Evolutionary conservation across 208 protist genomes (phyloP).

Genomic region (Leishmania arabica): DNA sequence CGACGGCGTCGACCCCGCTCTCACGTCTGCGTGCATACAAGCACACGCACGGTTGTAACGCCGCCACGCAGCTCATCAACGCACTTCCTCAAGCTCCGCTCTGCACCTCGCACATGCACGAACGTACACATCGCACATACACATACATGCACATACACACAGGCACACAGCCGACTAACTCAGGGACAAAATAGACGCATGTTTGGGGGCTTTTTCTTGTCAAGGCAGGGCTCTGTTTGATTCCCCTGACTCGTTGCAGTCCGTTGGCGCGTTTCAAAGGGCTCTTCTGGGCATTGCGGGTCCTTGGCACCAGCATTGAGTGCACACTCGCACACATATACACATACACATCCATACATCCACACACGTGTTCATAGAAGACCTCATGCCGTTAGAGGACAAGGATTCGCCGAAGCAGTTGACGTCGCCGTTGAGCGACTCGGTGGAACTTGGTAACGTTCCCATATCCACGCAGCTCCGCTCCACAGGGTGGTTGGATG

Average conservation of each 20-base stretch:
- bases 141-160: neutral
- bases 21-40: neutral
- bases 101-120: neutral
- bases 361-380: neutral
- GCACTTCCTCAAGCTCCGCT: neutral
- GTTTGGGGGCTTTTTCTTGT: neutral
- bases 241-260: neutral
- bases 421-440: constrained; percentile 30
- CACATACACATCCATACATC: neutral
- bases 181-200: neutral
- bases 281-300: neutral
- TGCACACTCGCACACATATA: neutral
- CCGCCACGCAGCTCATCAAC: neutral
- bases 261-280: neutral
- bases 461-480: neutral
- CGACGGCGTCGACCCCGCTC: neutral
- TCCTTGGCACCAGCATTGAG: neutral
- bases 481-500: constrained; percentile 22
- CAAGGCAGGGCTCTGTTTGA: neutral
- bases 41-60: neutral
- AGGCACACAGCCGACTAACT: neutral
- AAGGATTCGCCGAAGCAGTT: neutral
- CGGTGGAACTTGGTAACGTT: constrained; percentile 25
- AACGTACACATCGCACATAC: neutral
- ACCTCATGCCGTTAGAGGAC: constrained; percentile 10